Base-by-base conservation (phyloP, 2,329 filamentous ascomycete species). In the Fusarium temperatum region DNA sequence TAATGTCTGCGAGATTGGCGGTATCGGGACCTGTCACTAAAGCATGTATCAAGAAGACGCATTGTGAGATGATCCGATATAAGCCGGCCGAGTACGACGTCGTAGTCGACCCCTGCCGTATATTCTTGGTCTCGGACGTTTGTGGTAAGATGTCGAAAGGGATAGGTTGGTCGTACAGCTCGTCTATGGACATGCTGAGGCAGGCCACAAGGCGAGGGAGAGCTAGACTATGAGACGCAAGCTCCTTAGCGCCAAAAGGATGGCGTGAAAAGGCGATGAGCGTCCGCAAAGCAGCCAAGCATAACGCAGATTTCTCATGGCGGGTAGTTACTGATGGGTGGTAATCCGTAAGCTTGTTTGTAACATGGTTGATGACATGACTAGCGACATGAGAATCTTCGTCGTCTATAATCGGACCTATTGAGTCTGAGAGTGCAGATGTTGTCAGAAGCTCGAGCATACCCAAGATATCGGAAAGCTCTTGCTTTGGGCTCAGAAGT, bases 131-230 rank as follows among this genome's bases (percentile, higher is more conserved):
- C 13, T 76, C 63, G 1, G 75, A 60, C 9, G 68, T 63, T 28
- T 76, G 77, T 8, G 78, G 75, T 7, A 81, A 81, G 79, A 80
- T 85, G 82, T 54, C 87, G 72, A 68, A 85, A 64, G 71, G 83
- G 20, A 89, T 80, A 5, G 81, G 78, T 18, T 89, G 81, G 67
- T 92, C 88, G 78, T 95, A 93, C 26, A 98, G 83, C 73, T 93
- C 90, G 72, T 94, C 92, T 66, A 96, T 91, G 58, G 95, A 89
- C 50, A 82, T 83, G 57, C 84, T 85, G 20, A 90, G 80, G 8
- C 93, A 90, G 32, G 90, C 89, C 32, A 97, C 91, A 1, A 98
- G 84, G 7, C 94, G 89, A 3, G 93, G 94, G 22, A 97, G 89
- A 18, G 91, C 90, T 45, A 88, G 89, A 7, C 88, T 87, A 80